Evolutionary conservation across 75 land plant species (phyloP).

Genomic region (Chamaecyparis obtusa): DNA sequence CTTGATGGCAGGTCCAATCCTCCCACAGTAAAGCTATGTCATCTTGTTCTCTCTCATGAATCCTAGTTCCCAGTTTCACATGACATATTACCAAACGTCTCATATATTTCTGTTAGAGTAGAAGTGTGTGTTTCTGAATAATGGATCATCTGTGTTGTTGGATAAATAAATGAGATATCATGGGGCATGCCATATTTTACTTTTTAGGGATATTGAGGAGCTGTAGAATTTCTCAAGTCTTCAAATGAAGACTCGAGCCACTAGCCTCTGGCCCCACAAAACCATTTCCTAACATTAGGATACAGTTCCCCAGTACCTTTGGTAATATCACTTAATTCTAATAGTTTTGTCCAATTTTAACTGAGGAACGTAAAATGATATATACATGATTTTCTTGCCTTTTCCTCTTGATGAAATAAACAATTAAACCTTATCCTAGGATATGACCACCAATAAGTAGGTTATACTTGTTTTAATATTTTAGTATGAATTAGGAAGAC

Average conservation of each 20-base stretch:
- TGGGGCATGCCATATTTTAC: not conserved
- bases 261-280: not conserved
- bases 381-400: not conserved
- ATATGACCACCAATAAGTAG: not conserved
- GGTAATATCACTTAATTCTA: not conserved
- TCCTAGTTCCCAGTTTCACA: not conserved
- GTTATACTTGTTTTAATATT: not conserved
- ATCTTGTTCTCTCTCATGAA: not conserved
- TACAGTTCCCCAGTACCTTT: not conserved
- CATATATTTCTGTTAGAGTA: not conserved
- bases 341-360: not conserved
- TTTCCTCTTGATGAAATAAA: not conserved
- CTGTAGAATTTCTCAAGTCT: not conserved
- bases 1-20: not conserved
- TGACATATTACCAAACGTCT: not conserved
- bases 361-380: not conserved
- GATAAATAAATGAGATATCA: not conserved
- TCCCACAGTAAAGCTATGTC: not conserved
- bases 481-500: not conserved
- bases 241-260: not conserved
- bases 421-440: not conserved
- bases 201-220: not conserved
- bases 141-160: not conserved
- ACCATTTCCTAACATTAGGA: not conserved
- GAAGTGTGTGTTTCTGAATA: not conserved